A percentile compares a stretch with the other conserved stretches of the same genome.
These are phyloP conservation scores for Excoecaria agallocha DNA, from an alignment of 345 rosid genomes.

Conservation along the genomic window DNA sequence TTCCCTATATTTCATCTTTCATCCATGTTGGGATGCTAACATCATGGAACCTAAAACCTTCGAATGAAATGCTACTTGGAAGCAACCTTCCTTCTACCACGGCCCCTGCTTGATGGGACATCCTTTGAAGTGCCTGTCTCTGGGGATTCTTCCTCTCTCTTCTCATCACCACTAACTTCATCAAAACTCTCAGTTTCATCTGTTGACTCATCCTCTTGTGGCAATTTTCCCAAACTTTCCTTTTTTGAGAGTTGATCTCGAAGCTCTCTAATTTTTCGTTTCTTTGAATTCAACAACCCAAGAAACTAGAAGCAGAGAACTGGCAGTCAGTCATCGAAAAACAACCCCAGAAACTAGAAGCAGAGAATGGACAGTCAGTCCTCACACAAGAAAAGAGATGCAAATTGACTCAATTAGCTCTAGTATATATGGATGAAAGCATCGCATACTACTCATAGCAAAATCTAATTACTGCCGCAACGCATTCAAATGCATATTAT, in stretches of 20 bases:
- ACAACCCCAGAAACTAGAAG: background rate
- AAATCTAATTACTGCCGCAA: background rate
- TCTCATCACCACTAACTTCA: conserved; percentile 41
- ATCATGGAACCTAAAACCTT: background rate
- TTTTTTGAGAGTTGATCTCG: conserved; percentile 56
- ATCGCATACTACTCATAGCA: background rate
- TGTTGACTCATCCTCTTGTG: conserved; percentile 48
- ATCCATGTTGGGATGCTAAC: background rate
- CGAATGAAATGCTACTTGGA: conserved; percentile 24
- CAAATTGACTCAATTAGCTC: background rate
- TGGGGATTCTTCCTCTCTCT: conserved; percentile 40
- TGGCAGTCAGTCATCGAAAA: conserved; percentile 8
- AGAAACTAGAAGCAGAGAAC: conserved; percentile 49
- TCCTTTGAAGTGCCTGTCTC: conserved; percentile 40
- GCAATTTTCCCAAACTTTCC: conserved; percentile 34
- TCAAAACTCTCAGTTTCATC: conserved; percentile 66
- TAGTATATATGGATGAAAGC: background rate
- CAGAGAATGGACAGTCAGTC: conserved; percentile 14
- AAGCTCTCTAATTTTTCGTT: conserved; percentile 75
- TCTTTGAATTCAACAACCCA: conserved; percentile 71
- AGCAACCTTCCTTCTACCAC: conserved; percentile 43
- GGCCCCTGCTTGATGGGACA: conserved; percentile 27
- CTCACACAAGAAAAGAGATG: background rate
- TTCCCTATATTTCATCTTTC: conserved; percentile 22
- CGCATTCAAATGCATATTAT: background rate